Evolutionary conservation across 192 early-diverging fungal species (phyloP).

Genomic region (Rhizoclosmatium globosum): DNA sequence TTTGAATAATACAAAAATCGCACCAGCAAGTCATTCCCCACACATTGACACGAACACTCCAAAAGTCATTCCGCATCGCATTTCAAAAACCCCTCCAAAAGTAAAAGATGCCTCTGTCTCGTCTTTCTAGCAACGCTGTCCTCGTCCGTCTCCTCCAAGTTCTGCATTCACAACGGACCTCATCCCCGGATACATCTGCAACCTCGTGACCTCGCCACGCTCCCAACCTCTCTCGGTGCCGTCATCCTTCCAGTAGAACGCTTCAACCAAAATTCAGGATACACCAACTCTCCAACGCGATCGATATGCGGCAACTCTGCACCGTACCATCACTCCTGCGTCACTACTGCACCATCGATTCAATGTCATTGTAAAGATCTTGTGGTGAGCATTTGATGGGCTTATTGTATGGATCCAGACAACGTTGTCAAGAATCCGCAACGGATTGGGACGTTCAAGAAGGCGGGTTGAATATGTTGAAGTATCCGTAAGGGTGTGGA

Average conservation of each 20-base stretch:
- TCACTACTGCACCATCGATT: neutral
- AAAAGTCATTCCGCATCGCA: no score
- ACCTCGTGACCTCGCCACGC: slow-evolving; percentile 29
- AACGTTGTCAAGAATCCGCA: neutral
- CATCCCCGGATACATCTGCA: slow-evolving; percentile 40
- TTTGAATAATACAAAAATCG: no score
- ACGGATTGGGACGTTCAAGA: slow-evolving; percentile 31
- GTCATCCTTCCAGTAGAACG: slow-evolving; percentile 31
- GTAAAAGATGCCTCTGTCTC: no score
- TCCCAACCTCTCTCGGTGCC: slow-evolving; percentile 38
- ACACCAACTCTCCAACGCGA: slow-evolving; percentile 8
- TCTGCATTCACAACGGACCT: slow-evolving; percentile 44
- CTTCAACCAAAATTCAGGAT: slow-evolving; percentile 17
- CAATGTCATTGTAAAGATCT: slow-evolving; percentile 4
- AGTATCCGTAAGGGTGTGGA: slow-evolving; percentile 39
- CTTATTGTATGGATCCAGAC: slow-evolving; percentile 47
- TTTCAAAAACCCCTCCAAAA: no score
- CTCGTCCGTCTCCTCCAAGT: neutral
- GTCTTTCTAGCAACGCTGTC: neutral
- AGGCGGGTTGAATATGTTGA: slow-evolving; percentile 36
- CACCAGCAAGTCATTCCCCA: no score
- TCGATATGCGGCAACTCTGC: slow-evolving; percentile 29
- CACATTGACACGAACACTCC: no score
- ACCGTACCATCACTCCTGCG: slow-evolving; percentile 9
- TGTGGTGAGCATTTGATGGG: slow-evolving; percentile 21